Conservation (phyloP, 2,329 filamentous ascomycete species). For the Exserohilum turcica region DNA sequence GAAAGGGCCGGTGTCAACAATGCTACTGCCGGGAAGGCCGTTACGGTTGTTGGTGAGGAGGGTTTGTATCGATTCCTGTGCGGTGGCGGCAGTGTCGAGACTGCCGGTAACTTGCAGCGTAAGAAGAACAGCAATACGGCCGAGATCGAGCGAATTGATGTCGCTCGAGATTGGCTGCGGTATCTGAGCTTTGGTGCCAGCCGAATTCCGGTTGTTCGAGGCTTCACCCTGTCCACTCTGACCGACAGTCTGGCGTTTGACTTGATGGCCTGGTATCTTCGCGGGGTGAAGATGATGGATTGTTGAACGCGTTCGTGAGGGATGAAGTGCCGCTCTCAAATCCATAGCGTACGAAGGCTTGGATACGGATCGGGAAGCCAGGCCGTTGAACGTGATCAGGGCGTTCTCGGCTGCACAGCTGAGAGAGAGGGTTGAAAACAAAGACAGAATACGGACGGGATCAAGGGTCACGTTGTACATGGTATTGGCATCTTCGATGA, state of each 20-base stretch:
- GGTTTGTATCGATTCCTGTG: conserved; percentile 51
- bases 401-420: conserved; percentile 87
- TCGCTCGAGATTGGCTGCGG: conserved; percentile 44
- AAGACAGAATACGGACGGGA: conserved; percentile 69
- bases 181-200: conserved; percentile 22
- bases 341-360: conserved; percentile 25
- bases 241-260: conserved; percentile 38
- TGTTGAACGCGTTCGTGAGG: conserved; percentile 31
- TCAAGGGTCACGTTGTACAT: conserved; percentile 81
- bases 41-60: conserved; percentile 42
- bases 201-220: conserved; percentile 24
- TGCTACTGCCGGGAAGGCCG: conserved; percentile 29
- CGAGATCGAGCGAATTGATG: conserved; percentile 51
- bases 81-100: conserved; percentile 49
- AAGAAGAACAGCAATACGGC: conserved; percentile 52
- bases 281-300: conserved; percentile 32
- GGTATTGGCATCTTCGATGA: conserved; percentile 67
- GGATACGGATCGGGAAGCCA: conserved; percentile 38
- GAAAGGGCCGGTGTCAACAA: conserved; percentile 38
- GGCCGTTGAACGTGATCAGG: conserved; percentile 77
- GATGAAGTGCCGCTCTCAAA: conserved; percentile 22
- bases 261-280: conserved; percentile 10
- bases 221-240: conserved; percentile 38
- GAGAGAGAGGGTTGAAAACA: conserved; percentile 75
- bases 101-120: conserved; percentile 51